Base-by-base conservation (phyloP, 768 basidiomycete genomes). In the Rubroboletus pulcherrimus region DNA sequence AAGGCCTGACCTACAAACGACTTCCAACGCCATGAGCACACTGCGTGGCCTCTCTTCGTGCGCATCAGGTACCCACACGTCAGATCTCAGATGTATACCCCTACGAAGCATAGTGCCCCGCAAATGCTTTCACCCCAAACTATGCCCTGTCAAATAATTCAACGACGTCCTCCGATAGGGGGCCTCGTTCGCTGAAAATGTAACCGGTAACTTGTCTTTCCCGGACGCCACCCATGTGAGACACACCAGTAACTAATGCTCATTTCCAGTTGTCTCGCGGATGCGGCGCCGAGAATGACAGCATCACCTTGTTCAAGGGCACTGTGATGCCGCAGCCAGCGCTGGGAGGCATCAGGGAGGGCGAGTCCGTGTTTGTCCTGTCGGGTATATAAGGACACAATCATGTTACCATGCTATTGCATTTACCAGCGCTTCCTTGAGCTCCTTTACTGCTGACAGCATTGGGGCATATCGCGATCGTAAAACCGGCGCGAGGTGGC, bases 211-310 rank as follows among this genome's bases (percentile, higher is more conserved):
- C 35, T 34, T 9, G 26, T 17, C 29, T 14, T 46, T 24, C 39
- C 46, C 42, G 29, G 14, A n/a, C 14, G 5, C 7, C 10, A 9
- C 3, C 37, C 30, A 14, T 55, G 31, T 49, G 53, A 58, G 51
- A 65, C 60, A 53, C 54, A 60, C 60, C 55, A 56, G 2, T 56
- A 31, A 11, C 9, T 33, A 3, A 61, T 50, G 47, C 60, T 60
- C 38, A 57, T 61, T 64, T 75, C 74, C 31, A 79, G 58, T 40
- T 78, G 75, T 49, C 64, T 60, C 48, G 66, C 57, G 5, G 64
- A 68, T 46, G 67, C 61, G 10, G 75, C 75, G 14, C 75, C 75
- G 52, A 79, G 66, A 53, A 78, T 68, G 60, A 77, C 64, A 39
- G 55, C 63, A 58, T 73, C 63, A 5, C 44, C 64, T 41, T 56